These are phyloP conservation scores for Melaleuca quinquenervia DNA, from an alignment of 345 rosid species.

Conservation along the genomic window DNA sequence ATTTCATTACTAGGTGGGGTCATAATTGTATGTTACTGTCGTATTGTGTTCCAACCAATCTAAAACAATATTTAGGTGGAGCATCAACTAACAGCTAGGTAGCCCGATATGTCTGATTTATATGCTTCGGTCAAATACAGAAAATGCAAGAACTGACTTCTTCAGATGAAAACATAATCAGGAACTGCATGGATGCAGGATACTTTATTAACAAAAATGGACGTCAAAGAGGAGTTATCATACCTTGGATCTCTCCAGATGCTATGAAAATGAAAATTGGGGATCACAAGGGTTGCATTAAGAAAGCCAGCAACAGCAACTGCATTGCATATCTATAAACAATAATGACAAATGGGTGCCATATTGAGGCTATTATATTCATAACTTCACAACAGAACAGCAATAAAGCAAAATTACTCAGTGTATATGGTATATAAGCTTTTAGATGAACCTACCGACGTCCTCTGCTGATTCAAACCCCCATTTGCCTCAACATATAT, in stretches of 20 bases:
- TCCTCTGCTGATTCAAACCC: slow-evolving; percentile 96
- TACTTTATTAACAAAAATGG: neutral
- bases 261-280: slow-evolving; percentile 94
- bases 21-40: neutral
- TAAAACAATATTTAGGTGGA: neutral
- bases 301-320: slow-evolving; percentile 99
- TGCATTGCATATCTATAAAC: slow-evolving; percentile 93
- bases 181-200: neutral
- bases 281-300: slow-evolving; percentile 91
- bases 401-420: neutral
- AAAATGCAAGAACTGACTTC: neutral
- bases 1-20: neutral
- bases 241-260: slow-evolving; percentile 99
- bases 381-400: neutral
- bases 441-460: slow-evolving; percentile 64
- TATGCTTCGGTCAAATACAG: neutral
- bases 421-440: neutral
- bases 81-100: neutral
- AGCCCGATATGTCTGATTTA: neutral
- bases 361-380: neutral
- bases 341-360: slow-evolving; percentile 6
- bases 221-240: neutral
- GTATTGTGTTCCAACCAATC: neutral
- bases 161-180: neutral
- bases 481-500: slow-evolving; percentile 97